phyloP scores from a whole-genome alignment of 495 filamentous ascomycete genomes.

The Talaromyces stipitatus region DNA sequence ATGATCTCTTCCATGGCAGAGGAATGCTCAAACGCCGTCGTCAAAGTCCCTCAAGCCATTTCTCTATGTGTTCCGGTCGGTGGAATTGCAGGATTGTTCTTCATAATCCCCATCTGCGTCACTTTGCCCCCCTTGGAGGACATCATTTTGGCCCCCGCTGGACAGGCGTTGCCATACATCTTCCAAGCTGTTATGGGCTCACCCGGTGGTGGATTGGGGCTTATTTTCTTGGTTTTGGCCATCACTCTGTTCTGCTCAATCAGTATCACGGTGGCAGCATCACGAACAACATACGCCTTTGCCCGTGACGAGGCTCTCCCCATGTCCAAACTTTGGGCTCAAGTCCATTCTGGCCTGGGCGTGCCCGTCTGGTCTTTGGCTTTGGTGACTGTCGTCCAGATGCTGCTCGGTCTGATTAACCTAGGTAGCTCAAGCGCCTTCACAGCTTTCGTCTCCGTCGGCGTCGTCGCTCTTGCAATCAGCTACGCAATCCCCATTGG shows the following conservation, averaged over 20 bases:
- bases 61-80: constrained; percentile 34
- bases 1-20: constrained; percentile 48
- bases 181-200: constrained; percentile 38
- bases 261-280: constrained; percentile 53
- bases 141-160: constrained; percentile 28
- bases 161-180: constrained; percentile 41
- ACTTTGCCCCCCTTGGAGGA: constrained; percentile 37
- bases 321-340: constrained; percentile 24
- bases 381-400: constrained; percentile 31
- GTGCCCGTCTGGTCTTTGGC: constrained; percentile 31
- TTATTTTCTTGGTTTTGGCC: constrained; percentile 47
- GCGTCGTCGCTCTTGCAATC: constrained; percentile 50
- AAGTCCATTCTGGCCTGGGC: constrained; percentile 18
- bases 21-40: constrained; percentile 34
- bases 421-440: constrained; percentile 53
- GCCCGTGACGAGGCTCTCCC: constrained; percentile 47
- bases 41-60: constrained; percentile 40
- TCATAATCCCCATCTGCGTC: constrained; percentile 40
- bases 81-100: constrained; percentile 36
- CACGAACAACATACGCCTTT: constrained; percentile 53
- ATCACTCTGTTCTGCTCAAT: constrained; percentile 57
- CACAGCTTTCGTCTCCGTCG: constrained; percentile 57
- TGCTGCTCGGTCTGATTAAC: constrained; percentile 53
- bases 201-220: constrained; percentile 38
- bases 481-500: constrained; percentile 53